A percentile compares a stretch with the other conserved stretches of the same genome.
phyloP scores from a whole-genome alignment of 2,329 filamentous ascomycete genomes.

The Dothideomycetes sp. region DNA sequence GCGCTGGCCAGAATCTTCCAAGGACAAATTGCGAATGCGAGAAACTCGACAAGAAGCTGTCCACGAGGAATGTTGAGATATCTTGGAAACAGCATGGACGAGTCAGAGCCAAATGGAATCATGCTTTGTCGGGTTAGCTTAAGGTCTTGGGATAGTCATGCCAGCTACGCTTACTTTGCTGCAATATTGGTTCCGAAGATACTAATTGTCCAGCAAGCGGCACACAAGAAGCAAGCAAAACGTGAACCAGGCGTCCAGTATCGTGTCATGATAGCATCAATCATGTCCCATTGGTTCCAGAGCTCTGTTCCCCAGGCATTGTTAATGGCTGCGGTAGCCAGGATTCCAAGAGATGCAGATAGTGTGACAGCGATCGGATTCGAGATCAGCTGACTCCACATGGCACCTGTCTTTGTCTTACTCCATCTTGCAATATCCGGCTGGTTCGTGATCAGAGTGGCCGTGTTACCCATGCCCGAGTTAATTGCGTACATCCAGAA shows the following conservation, averaged over 20 bases:
- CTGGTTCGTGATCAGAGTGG: conserved; percentile 39
- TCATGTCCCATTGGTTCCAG: conserved; percentile 24
- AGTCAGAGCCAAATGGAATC: conserved; percentile 25
- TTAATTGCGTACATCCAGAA: conserved; percentile 31
- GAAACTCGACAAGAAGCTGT: conserved; percentile 22
- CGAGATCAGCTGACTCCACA: conserved; percentile 32
- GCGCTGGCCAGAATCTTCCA: conserved; percentile 55
- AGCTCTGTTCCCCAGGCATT: conserved; percentile 26
- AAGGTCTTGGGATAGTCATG: no score
- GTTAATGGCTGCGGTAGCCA: conserved; percentile 33
- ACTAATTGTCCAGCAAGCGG: conserved; percentile 24
- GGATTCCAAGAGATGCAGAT: conserved; percentile 32
- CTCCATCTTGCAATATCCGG: conserved; percentile 35
- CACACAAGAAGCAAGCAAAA: conserved; percentile 28
- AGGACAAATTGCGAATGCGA: conserved; percentile 48
- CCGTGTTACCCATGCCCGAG: conserved; percentile 37
- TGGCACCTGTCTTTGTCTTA: conserved; percentile 25
- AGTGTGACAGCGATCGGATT: conserved; percentile 32
- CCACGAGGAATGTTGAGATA: conserved; percentile 34
- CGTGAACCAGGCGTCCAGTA: conserved; percentile 24
- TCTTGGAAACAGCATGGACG: conserved; percentile 32
- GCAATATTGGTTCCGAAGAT: conserved; percentile 28
- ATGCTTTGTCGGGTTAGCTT: no score
- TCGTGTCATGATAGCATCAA: conserved; percentile 22
- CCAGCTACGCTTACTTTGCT: no score